Percentiles rank a stretch among this genome's conserved stretches.
Evolutionary conservation across 768 basidiomycete genomes (phyloP).

Genomic region (Rhizopogon vulgaris): DNA sequence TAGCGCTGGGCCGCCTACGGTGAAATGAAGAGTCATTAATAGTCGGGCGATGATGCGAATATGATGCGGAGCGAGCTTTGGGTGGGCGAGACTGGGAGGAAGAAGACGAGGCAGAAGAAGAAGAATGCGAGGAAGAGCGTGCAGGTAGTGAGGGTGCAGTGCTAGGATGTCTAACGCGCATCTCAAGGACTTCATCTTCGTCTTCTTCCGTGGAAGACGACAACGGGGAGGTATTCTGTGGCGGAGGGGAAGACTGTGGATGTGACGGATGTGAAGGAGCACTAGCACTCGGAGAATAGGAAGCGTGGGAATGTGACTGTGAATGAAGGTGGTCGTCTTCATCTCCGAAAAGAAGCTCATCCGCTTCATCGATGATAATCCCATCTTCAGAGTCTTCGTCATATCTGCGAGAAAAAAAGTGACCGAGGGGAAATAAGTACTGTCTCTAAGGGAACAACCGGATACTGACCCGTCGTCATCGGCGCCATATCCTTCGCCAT

Average conservation of each 20-base stretch:
- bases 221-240: slow-evolving; percentile 17
- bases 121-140: slow-evolving; percentile 35
- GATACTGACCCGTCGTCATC: slow-evolving; percentile 61
- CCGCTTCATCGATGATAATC: slow-evolving; percentile 44
- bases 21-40: slow-evolving; percentile 11
- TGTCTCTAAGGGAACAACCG: neutral
- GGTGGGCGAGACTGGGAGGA: slow-evolving; percentile 22
- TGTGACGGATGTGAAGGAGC: slow-evolving; percentile 7
- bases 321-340: slow-evolving; percentile 14
- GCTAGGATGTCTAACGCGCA: slow-evolving; percentile 37
- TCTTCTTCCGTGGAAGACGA: slow-evolving; percentile 36
- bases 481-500: slow-evolving; percentile 24
- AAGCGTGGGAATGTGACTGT: neutral
- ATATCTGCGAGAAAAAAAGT: slow-evolving; percentile 37
- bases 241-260: slow-evolving; percentile 14
- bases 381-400: slow-evolving; percentile 64
- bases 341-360: slow-evolving; percentile 26
- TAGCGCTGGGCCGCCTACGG: slow-evolving; percentile 31
- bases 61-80: slow-evolving; percentile 24
- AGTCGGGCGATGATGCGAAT: slow-evolving; percentile 16
- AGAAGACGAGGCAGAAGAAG: slow-evolving; percentile 18
- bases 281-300: slow-evolving; percentile 15
- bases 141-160: slow-evolving; percentile 22
- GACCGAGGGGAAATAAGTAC: slow-evolving; percentile 3
- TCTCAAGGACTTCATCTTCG: slow-evolving; percentile 57